Evolutionary conservation across 192 early-diverging fungal species (phyloP), one percentile per base, ranked within the genome.

Genomic region (Rhizophagus prolifer): DNA sequence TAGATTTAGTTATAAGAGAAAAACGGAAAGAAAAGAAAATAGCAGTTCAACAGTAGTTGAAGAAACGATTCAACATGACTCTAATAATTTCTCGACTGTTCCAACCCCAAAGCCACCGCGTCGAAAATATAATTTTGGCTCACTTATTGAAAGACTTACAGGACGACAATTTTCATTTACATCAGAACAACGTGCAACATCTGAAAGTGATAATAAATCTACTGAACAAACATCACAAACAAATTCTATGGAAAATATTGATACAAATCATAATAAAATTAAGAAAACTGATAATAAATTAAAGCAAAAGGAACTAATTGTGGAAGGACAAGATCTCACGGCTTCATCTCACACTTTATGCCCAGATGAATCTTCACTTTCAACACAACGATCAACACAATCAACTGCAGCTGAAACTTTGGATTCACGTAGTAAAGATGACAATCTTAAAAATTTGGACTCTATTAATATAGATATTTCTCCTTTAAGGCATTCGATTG

Each of bases 401-500:
- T 25, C 62, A 12, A 64, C 62, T 64, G 30, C 62, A 25, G 16
- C 30, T 12, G 62, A 64, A 64, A 30, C 62, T 14, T 13, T 64
- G 23, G 9, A 30, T 64, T 64, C 23, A 3, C 26, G 8, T 30
- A 64, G 25, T 30, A 31, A 64, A 21, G 13, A 64, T 63, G 61
- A 63, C 9, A 4, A 25, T 63, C 61, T 14, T 30, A 25, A 30
- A 10, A 63, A 63, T 63, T 13, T 63, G 26, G 61, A 63, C 28
- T 30, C 16, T 5, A 30, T 28, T 63, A 63, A 28, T 30, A 63
- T 28, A 14, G 61, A 63, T 28, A 63, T 63, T 63, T 25, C 21
- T 36, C 66, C 31, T 36, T 38, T 68, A 38, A 68, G 66, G 38
- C 21, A 68, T 68, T 68, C 66, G 38, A 41, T 68, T 34, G 66